Evolutionary conservation across 352 stramenopile species (phyloP), one percentile per base, ranked within the genome.

Genomic region (Phytophthora crassamura): DNA sequence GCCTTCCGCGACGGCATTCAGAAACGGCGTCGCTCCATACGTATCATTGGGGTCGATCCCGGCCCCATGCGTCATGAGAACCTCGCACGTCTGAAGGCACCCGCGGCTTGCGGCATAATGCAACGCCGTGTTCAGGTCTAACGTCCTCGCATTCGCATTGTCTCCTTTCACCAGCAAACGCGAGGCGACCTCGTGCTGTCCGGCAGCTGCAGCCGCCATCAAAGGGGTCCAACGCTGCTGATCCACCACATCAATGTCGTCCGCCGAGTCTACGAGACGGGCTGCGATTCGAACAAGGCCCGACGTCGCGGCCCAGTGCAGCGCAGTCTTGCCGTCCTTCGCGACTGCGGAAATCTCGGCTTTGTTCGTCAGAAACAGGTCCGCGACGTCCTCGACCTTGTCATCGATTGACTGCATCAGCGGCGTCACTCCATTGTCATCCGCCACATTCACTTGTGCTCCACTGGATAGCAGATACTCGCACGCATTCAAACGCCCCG

Each of bases 41-140:
- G 30, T 35, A 9, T 34, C 33, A 33, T 49, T 49, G 1, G 20
- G 25, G 20, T 35, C 42, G 16, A 35, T 49, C 3, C 6, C n/a
- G 25, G 42, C 22, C 5, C 42, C 42, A 49, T 10, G 11, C 14
- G 16, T 22, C 8, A 49, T 14, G n/a, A 49, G 42, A 20, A 22
- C n/a, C 11, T 22, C 18, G 11, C 42, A 49, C 11, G 42, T 49
- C 42, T 33, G 4, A 22, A 49, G 9, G 42, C 42, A 49, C 9
- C 42, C 42, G 8, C 12, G 42, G 25, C 42, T 12, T 33, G 42
- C 42, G 25, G 42, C 42, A 49, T 34, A 49, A n/a, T 49, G 42
- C 4, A 49, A 22, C 9, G 42, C 42, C n/a, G 42, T 49, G 10
- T n/a, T 25, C 16, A 16, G 18, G 33, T 35, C 33, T 11, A 22